These are phyloP conservation scores for Leptomonas pyrrhocoris DNA, from an alignment of 208 protist genomes.

Conservation along the genomic window DNA sequence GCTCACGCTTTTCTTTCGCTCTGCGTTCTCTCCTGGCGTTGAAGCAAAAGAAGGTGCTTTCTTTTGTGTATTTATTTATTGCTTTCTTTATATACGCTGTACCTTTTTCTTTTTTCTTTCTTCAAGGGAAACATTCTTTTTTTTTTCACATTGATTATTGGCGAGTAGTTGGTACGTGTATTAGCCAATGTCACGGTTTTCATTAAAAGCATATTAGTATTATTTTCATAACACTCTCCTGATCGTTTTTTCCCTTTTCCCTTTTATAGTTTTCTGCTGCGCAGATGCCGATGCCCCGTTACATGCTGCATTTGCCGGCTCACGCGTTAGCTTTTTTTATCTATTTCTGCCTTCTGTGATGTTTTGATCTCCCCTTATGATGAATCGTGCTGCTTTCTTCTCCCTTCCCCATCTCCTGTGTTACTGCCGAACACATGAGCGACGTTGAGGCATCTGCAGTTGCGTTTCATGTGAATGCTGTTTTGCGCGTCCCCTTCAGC, in stretches of 20 bases:
- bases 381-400: too few species aligned
- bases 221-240: too few species aligned
- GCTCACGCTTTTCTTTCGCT: slow-evolving; percentile 1
- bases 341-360: background rate
- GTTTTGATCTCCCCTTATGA: background rate
- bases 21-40: slow-evolving; percentile 7
- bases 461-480: too few species aligned
- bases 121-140: slow-evolving; percentile 4
- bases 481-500: too few species aligned
- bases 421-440: too few species aligned
- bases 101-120: background rate
- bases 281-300: too few species aligned
- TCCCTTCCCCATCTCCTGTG: too few species aligned
- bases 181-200: too few species aligned
- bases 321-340: background rate
- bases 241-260: slow-evolving; percentile 1
- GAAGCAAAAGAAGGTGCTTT: too few species aligned
- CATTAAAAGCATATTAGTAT: too few species aligned
- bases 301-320: too few species aligned
- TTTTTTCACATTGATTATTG: background rate
- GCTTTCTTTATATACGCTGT: background rate
- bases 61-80: background rate
- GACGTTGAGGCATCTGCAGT: too few species aligned
- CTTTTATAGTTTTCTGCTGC: background rate
- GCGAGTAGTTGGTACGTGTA: background rate